Evolutionary conservation across 2,329 filamentous ascomycete species (phyloP).

Genomic region (Leptographium flavum): DNA sequence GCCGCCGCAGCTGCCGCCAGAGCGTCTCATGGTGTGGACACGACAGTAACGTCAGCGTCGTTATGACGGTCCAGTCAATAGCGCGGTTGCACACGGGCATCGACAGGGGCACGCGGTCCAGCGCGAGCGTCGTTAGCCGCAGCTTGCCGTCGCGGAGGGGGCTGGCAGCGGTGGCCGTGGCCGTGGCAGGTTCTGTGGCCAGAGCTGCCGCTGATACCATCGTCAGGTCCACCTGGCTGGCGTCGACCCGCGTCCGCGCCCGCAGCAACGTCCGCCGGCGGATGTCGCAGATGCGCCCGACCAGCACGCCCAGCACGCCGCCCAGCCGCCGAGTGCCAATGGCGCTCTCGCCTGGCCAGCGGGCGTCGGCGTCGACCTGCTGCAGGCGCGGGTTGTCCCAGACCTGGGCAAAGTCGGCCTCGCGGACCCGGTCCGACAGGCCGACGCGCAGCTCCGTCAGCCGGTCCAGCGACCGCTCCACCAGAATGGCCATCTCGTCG

Average conservation of each 20-base stretch:
- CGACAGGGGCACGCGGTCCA: conserved; percentile 63
- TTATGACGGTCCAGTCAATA: conserved; percentile 62
- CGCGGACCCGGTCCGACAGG: conserved; percentile 38
- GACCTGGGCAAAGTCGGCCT: conserved; percentile 39
- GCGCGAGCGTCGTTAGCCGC: conserved; percentile 54
- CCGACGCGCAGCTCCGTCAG: conserved; percentile 62
- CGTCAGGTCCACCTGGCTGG: neutral
- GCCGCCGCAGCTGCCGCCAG: conserved; percentile 57
- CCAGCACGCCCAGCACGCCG: conserved; percentile 53
- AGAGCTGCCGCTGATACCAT: neutral
- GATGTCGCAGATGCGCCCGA: conserved; percentile 53
- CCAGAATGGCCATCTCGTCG: conserved; percentile 67
- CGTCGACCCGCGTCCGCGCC: neutral
- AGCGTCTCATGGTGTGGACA: conserved; percentile 60
- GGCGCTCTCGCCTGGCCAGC: conserved; percentile 39
- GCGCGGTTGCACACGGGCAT: conserved; percentile 54
- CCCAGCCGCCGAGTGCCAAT: conserved; percentile 51
- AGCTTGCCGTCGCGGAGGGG: conserved; percentile 35
- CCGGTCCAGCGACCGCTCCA: conserved; percentile 52
- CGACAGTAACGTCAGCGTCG: conserved; percentile 57
- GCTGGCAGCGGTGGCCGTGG: neutral
- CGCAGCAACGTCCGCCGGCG: conserved; percentile 14
- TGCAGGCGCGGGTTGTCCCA: conserved; percentile 50
- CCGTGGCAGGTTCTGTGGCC: neutral
- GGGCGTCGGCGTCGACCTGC: conserved; percentile 46